Evolutionary conservation across 2,329 filamentous ascomycete genomes (phyloP), one percentile per base, ranked within the genome.

Genomic region (Sporothrix humicola): DNA sequence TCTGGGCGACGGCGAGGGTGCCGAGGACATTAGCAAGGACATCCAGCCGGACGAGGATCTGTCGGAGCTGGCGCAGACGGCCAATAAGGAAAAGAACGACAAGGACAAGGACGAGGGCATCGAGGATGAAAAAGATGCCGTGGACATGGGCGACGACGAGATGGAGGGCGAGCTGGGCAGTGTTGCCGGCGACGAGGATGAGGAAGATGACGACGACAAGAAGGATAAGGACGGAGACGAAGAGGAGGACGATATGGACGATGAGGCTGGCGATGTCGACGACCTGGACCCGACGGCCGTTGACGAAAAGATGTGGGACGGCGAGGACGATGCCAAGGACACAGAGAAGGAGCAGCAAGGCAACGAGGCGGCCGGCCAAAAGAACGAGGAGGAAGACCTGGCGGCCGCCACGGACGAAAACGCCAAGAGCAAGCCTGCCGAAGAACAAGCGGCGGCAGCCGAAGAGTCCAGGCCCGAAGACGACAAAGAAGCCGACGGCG

Each of bases 221-320:
- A 87, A 90, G 15, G 88, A 89, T 37, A 66, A 72, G 0, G 88
- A 88, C 1, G 88, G 88, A 56, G 88, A 91, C 70, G 86, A 91
- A 10, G 88, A 89, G 46, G 88, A 90, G 59, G 88, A 91, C n/a
- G 91, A 93, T 10, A 91, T 97, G 80, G 94, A 98, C 76, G 95
- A 97, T 78, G 94, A 98, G 82, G 89, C 92, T 5, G 96, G 95
- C 0, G 92, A 94, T 78, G 94, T 98, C 12, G 93, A 98, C 82
- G 94, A 97, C 78, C 85, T 97, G 58, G 95, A 97, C 77, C 92
- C 94, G 13, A 92, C 90, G 17, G 93, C 95, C 23, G 92, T 98
- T 0, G 97, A 99, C 80, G 97, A 99, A 84, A 99, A 98, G 85
- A 94, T 98, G 88, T 99, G 96, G 96, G 95, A 99, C 82, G 95